phyloP scores from a whole-genome alignment of 1,139 yeast species.

The Suhomyces choctaworum region DNA sequence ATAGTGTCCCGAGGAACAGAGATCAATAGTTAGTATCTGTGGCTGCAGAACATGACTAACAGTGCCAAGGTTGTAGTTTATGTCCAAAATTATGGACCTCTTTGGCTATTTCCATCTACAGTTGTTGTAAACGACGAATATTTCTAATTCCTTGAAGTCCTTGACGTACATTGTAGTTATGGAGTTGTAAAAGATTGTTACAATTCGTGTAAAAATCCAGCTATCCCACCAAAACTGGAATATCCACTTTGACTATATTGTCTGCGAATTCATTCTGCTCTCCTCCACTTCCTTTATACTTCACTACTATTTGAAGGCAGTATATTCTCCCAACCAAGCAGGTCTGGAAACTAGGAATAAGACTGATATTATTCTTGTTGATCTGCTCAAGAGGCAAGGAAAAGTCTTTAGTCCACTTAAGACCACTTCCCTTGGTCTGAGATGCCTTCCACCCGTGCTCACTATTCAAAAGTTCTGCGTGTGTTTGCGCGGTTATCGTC shows the following conservation, averaged over 20 bases:
- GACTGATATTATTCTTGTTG: conserved; percentile 42
- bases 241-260: conserved; percentile 38
- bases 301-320: conserved; percentile 42
- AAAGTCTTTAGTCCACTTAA: conserved; percentile 34
- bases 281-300: conserved; percentile 38
- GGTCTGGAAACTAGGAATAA: conserved; percentile 46
- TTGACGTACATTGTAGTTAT: too few relatives aligned
- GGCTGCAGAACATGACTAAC: too few relatives aligned
- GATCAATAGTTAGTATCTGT: too few relatives aligned
- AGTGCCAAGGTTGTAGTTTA: too few relatives aligned
- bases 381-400: conserved; percentile 32
- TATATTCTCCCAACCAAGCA: conserved; percentile 47
- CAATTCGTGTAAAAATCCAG: too few relatives aligned
- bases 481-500: conserved; percentile 22
- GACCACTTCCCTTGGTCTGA: conserved; percentile 18
- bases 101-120: too few relatives aligned
- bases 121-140: too few relatives aligned
- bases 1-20: background rate
- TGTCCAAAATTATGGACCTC: too few relatives aligned
- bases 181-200: too few relatives aligned
- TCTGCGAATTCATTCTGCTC: conserved; percentile 36
- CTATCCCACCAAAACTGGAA: conserved; percentile 47
- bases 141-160: too few relatives aligned
- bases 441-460: conserved; percentile 33
- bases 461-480: conserved; percentile 25